Conservation (phyloP, 305 asterid species). For the Petunia hybrid region DNA sequence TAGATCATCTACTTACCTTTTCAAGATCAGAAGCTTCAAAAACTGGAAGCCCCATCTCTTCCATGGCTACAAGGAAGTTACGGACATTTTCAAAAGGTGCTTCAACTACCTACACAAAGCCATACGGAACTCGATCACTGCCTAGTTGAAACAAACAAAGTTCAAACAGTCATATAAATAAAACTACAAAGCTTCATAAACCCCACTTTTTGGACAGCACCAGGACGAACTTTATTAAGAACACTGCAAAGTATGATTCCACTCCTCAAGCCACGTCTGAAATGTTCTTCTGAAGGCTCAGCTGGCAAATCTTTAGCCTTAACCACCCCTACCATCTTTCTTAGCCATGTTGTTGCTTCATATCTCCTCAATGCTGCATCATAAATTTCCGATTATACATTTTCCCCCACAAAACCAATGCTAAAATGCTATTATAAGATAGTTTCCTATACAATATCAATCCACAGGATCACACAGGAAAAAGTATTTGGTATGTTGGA, state of each 20-base stretch:
- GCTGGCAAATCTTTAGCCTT: constrained; percentile 79
- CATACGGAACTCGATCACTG: constrained; percentile 29
- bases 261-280: constrained; percentile 73
- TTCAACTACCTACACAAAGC: constrained; percentile 71
- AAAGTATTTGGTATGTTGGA: too few species aligned
- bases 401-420: too few species aligned
- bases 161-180: neutral
- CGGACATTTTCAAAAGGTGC: constrained; percentile 88
- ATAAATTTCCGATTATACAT: constrained; percentile 15
- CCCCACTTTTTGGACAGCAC: constrained; percentile 77
- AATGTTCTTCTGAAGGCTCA: constrained; percentile 85
- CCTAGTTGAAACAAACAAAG: neutral
- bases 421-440: too few species aligned
- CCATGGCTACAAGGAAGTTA: constrained; percentile 76
- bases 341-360: constrained; percentile 83
- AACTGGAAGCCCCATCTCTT: constrained; percentile 47
- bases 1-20: constrained; percentile 52
- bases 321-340: constrained; percentile 40
- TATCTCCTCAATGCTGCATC: constrained; percentile 81
- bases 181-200: neutral
- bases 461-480: too few species aligned
- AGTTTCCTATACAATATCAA: too few species aligned
- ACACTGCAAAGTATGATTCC: constrained; percentile 91
- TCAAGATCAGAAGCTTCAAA: constrained; percentile 78
- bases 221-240: constrained; percentile 79